A percentile compares a stretch with the other conserved stretches of the same genome.
phyloP scores from a whole-genome alignment of 768 basidiomycete genomes.

The Clavaria fumosa region DNA sequence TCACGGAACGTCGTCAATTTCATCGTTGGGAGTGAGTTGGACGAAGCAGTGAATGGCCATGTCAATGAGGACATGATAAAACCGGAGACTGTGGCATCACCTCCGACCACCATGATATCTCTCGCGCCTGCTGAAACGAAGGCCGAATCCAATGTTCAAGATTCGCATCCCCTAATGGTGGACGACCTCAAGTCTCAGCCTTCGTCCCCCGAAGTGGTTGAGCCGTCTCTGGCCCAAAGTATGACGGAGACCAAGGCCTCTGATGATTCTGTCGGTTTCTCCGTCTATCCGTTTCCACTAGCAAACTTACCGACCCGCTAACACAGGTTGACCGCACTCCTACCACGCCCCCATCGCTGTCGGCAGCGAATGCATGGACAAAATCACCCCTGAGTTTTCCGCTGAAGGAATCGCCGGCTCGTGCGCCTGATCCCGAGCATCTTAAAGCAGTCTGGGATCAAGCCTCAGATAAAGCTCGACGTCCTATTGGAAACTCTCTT shows the following conservation, averaged over 20 bases:
- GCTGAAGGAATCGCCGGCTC: constrained; percentile 51
- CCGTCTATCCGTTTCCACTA: constrained; percentile 1
- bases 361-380: constrained; percentile 28
- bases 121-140: background rate
- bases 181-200: constrained; percentile 8
- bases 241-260: constrained; percentile 35
- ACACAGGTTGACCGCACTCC: constrained; percentile 29
- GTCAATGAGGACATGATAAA: constrained; percentile 8
- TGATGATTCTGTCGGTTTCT: constrained; percentile 36
- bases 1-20: constrained; percentile 46
- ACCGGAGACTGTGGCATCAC: constrained; percentile 14
- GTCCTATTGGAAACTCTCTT: constrained; percentile 61
- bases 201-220: constrained; percentile 12
- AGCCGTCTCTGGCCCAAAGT: constrained; percentile 17
- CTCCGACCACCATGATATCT: constrained; percentile 8
- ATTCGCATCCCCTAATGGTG: constrained; percentile 1
- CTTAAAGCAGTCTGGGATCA: constrained; percentile 78
- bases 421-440: constrained; percentile 69
- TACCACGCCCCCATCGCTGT: constrained; percentile 31
- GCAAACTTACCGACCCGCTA: constrained; percentile 8
- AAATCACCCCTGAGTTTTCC: constrained; percentile 39
- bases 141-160: background rate
- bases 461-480: constrained; percentile 51
- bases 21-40: constrained; percentile 67
- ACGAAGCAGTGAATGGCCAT: constrained; percentile 21